Base-by-base conservation (phyloP, 768 basidiomycete genomes). In the Boletus rubropictus region DNA sequence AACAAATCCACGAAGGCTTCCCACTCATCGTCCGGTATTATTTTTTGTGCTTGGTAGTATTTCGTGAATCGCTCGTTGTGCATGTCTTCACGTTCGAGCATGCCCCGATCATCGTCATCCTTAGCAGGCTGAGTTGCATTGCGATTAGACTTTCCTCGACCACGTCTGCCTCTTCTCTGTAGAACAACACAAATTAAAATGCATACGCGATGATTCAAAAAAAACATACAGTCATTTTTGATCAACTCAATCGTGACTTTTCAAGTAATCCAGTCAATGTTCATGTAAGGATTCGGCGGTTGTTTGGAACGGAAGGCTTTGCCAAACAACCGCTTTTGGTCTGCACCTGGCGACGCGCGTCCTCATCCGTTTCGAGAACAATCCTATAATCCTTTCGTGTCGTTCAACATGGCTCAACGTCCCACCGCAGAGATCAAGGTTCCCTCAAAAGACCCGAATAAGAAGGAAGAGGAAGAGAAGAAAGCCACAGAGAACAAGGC, bases 21-120 rank as follows among this genome's bases (percentile, higher is more conserved):
- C 89, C 91, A 98, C 63, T 98, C 89, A 2, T 80, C 77, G 0
- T 84, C 81, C 1, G 81, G 70, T 4, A 96, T 68, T 37, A 95
- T 81, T 12, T 77, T 73, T 65, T 96, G 94, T 0, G 81, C 76
- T 59, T 76, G 74, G 68, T 89, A 89, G 63, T 89, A 89, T 7
- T 69, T 67, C 41, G 71, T 72, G 52, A 88, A 79, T 6, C 79
- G 79, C 36, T 78, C 79, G 55, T 89, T 89, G 42, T 78, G 57
- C 86, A 89, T 88, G 61, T 81, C 78, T 25, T 67, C 55, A 52
- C 75, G 81, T 46, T 79, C 77, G 40, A 85, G 69, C 42, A 75
- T 66, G 58, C 77, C 42, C n/a, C 42, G 42, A 77, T 22, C 73
- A 35, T 81, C 69, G 35, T 72, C 69, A 12, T 65, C 62, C 40